These are phyloP conservation scores for Thamnidium elegans DNA, from an alignment of 192 early-diverging fungal genomes.

Conservation along the genomic window DNA sequence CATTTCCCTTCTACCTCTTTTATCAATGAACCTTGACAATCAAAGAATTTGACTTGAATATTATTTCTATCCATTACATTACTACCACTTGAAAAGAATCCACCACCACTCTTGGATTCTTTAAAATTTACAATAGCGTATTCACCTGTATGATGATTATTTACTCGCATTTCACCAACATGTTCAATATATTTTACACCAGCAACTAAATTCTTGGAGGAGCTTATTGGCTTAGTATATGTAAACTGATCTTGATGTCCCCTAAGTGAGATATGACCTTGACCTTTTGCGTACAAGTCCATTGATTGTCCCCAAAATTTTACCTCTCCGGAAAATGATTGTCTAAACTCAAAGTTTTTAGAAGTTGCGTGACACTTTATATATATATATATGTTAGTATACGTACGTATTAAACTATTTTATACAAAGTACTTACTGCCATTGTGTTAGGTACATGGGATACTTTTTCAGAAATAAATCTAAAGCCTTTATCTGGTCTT, in stretches of 20 bases:
- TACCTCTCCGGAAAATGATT: constrained; percentile 83
- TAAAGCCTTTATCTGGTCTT: constrained; percentile 78
- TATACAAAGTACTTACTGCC: constrained; percentile 42
- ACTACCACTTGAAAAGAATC: constrained; percentile 61
- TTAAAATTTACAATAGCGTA: constrained; percentile 74
- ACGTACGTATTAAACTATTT: not conserved
- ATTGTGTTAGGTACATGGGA: constrained; percentile 92
- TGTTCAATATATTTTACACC: constrained; percentile 84
- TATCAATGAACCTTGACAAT: constrained; percentile 46
- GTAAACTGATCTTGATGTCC: constrained; percentile 72
- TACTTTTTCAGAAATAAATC: constrained; percentile 92
- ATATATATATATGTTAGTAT: no score
- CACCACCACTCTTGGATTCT: constrained; percentile 58
- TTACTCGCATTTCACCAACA: constrained; percentile 78
- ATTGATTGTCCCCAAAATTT: constrained; percentile 89
- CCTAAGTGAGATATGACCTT: constrained; percentile 71
- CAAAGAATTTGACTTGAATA: constrained; percentile 57
- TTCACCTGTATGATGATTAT: constrained; percentile 68
- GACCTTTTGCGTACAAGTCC: constrained; percentile 82
- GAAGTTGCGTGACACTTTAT: constrained; percentile 75
- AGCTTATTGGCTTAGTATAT: constrained; percentile 85
- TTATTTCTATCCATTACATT: constrained; percentile 65
- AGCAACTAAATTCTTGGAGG: constrained; percentile 84
- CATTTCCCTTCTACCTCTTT: constrained; percentile 53
- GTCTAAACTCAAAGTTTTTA: constrained; percentile 70